These are phyloP conservation scores for Colletotrichum sp. DNA, from an alignment of 2,329 filamentous ascomycete species.

Conservation along the genomic window DNA sequence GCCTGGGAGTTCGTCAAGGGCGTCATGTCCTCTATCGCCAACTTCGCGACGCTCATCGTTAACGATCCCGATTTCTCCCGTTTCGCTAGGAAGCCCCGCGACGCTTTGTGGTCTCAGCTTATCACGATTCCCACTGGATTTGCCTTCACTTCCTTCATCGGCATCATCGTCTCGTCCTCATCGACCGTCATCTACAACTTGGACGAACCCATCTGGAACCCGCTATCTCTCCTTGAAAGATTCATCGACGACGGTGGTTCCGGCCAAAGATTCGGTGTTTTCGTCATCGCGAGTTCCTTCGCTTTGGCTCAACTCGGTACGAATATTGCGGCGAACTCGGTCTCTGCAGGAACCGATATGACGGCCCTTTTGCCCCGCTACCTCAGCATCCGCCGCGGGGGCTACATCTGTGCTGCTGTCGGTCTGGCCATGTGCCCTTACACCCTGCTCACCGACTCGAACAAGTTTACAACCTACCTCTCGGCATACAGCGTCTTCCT, in stretches of 20 bases:
- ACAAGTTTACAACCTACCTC: constrained; percentile 90
- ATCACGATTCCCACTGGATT: constrained; percentile 75
- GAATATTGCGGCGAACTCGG: constrained; percentile 86
- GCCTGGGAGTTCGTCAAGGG: constrained; percentile 85
- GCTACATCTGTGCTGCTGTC: constrained; percentile 81
- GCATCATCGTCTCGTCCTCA: constrained; percentile 78
- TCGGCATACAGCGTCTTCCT: constrained; percentile 93
- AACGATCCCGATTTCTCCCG: constrained; percentile 86
- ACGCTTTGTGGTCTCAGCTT: constrained; percentile 83
- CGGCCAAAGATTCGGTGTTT: constrained; percentile 75
- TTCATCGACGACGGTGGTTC: constrained; percentile 75
- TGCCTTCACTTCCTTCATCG: constrained; percentile 82
- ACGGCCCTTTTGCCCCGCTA: constrained; percentile 80
- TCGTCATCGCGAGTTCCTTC: constrained; percentile 74
- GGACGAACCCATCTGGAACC: constrained; percentile 73
- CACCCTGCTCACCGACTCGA: constrained; percentile 75
- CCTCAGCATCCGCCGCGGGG: constrained; percentile 84
- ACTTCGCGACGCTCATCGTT: constrained; percentile 87
- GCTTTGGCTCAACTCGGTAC: constrained; percentile 83
- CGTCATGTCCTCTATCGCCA: constrained; percentile 88
- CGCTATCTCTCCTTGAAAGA: constrained; percentile 67
- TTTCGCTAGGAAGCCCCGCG: constrained; percentile 77
- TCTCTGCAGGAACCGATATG: constrained; percentile 84
- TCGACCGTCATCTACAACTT: constrained; percentile 70
- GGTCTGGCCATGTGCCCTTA: constrained; percentile 88